A percentile compares a stretch with the other conserved stretches of the same genome.
These are phyloP conservation scores for Penicillium alfredii DNA, from an alignment of 495 filamentous ascomycete species.

Conservation along the genomic window DNA sequence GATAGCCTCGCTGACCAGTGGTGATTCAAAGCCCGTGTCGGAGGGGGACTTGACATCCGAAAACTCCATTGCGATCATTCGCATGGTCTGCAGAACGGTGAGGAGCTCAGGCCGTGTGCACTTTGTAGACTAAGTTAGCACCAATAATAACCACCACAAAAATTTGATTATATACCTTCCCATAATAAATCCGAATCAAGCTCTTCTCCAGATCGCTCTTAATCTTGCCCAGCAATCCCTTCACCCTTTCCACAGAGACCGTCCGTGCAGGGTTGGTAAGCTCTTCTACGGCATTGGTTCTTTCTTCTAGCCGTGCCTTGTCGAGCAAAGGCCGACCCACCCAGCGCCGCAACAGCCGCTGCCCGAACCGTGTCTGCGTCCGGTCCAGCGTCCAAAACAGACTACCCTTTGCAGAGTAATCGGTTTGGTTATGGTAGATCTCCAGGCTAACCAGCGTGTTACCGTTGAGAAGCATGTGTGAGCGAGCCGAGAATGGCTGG, in stretches of 20 bases:
- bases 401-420: conserved; percentile 79
- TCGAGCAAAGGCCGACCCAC: conserved; percentile 88
- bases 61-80: conserved; percentile 72
- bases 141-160: not conserved
- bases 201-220: conserved; percentile 85
- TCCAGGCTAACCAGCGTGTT: conserved; percentile 93
- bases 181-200: conserved; percentile 93
- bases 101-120: conserved; percentile 89
- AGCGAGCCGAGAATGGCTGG: conserved; percentile 88
- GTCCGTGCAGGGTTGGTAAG: conserved; percentile 63
- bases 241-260: conserved; percentile 64
- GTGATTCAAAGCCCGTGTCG: conserved; percentile 69
- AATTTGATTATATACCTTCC: conserved; percentile 46
- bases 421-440: conserved; percentile 92
- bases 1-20: conserved; percentile 66
- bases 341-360: conserved; percentile 86
- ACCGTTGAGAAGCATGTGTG: conserved; percentile 94
- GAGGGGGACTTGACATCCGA: conserved; percentile 53
- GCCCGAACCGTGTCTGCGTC: conserved; percentile 85
- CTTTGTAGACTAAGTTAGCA: conserved; percentile 33
- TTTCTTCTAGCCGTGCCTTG: conserved; percentile 66
- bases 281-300: conserved; percentile 87
- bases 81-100: conserved; percentile 74
- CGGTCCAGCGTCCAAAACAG: conserved; percentile 95
- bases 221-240: conserved; percentile 59